Evolutionary conservation across 2,329 filamentous ascomycete species (phyloP).

Genomic region (Aspergillus terreus): DNA sequence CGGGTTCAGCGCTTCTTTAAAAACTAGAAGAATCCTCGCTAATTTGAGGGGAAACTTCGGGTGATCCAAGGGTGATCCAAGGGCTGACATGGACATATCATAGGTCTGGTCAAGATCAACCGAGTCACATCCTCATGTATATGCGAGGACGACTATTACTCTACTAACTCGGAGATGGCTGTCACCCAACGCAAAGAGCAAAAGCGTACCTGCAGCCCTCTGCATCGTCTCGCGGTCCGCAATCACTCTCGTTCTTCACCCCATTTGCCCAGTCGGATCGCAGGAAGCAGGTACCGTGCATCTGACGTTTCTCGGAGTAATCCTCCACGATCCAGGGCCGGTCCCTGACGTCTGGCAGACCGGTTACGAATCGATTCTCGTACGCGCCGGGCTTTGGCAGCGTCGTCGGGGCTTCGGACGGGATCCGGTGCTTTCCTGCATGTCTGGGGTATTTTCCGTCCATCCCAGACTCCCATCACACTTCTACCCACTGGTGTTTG

Average conservation of each 20-base stretch:
- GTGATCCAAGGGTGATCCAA: background rate
- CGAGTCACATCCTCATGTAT: background rate
- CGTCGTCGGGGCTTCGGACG: background rate
- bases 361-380: background rate
- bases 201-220: background rate
- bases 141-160: background rate
- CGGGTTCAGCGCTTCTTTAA: slow-evolving; percentile 4
- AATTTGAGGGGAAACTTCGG: background rate
- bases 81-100: too few species aligned
- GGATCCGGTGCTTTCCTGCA: background rate
- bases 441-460: background rate
- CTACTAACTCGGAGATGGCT: background rate
- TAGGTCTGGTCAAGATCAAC: too few species aligned
- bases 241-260: background rate
- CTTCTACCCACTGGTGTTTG: background rate
- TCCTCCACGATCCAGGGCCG: background rate
- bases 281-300: background rate
- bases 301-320: background rate
- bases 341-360: background rate
- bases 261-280: background rate
- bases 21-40: background rate
- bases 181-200: too few species aligned
- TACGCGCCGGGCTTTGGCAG: background rate
- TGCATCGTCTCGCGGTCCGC: background rate
- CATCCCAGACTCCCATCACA: background rate